Evolutionary conservation across 257 asterid genomes (phyloP).

Genomic region (Nicotiana tabacum): DNA sequence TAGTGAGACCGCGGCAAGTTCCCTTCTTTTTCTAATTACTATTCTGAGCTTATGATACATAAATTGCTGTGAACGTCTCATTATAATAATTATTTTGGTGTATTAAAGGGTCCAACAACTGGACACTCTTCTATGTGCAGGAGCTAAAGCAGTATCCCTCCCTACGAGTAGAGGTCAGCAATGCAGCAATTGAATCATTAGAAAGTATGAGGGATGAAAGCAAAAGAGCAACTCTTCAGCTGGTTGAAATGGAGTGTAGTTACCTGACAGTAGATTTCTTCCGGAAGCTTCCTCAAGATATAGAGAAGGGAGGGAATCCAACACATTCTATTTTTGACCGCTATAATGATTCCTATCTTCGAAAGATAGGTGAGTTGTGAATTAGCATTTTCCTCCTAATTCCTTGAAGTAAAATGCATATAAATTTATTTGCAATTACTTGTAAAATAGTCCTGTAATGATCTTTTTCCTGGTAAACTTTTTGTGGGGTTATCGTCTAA

Average conservation of each 20-base stretch:
- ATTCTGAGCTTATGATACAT: not conserved
- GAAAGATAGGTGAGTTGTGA: conserved; percentile 54
- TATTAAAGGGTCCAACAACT: not conserved
- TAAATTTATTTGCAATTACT: not conserved
- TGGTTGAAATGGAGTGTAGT: conserved; percentile 77
- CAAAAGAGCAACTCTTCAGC: conserved; percentile 63
- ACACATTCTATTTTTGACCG: conserved; percentile 69
- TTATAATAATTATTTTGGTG: not conserved
- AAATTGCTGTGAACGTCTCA: not conserved
- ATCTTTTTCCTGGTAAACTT: not conserved
- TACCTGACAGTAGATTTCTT: conserved; percentile 81
- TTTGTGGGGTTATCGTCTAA: not conserved
- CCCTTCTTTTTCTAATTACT: not conserved
- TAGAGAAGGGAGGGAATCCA: conserved; percentile 83
- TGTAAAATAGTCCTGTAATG: not conserved
- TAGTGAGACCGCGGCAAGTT: conserved; percentile 46
- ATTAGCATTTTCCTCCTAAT: not conserved
- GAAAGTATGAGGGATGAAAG: conserved; percentile 78
- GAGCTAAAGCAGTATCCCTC: conserved; percentile 81
- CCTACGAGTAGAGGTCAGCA: conserved; percentile 58
- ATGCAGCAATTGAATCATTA: conserved; percentile 61
- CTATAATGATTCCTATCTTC: conserved; percentile 62
- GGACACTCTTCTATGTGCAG: conserved; percentile 23
- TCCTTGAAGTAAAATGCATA: not conserved
- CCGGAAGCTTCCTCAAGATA: conserved; percentile 82